Conservation (phyloP, 1,139 yeast genomes). For the Candida sp. region DNA sequence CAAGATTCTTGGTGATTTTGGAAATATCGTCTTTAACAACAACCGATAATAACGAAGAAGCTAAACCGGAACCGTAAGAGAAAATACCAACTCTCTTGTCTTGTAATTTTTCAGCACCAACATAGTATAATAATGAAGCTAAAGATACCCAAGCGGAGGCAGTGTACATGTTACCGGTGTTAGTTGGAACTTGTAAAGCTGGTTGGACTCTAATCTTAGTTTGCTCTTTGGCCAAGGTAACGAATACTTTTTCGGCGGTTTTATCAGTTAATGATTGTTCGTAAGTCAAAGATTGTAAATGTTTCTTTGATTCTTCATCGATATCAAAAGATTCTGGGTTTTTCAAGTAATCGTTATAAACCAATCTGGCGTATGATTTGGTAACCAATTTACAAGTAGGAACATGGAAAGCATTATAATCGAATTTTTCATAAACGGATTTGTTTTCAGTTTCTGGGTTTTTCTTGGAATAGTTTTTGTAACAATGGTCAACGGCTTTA, state of each 20-base stretch:
- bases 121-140: slow-evolving; percentile 74
- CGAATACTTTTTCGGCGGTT: slow-evolving; percentile 79
- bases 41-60: slow-evolving; percentile 83
- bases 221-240: slow-evolving; percentile 72
- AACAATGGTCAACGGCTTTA: slow-evolving; percentile 87
- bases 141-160: slow-evolving; percentile 91
- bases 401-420: slow-evolving; percentile 96
- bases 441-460: slow-evolving; percentile 54
- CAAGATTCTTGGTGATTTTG: slow-evolving; percentile 59
- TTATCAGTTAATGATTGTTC: slow-evolving; percentile 80
- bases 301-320: slow-evolving; percentile 53
- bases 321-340: slow-evolving; percentile 61
- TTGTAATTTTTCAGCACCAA: slow-evolving; percentile 70
- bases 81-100: slow-evolving; percentile 87
- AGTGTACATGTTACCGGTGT: slow-evolving; percentile 98
- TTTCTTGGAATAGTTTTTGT: slow-evolving; percentile 78
- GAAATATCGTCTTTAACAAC: slow-evolving; percentile 81
- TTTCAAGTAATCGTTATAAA: slow-evolving; percentile 81
- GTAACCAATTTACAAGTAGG: slow-evolving; percentile 96
- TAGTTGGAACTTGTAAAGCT: slow-evolving; percentile 84
- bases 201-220: slow-evolving; percentile 74
- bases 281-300: slow-evolving; percentile 60
- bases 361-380: slow-evolving; percentile 89
- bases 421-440: slow-evolving; percentile 71
- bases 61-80: slow-evolving; percentile 98